These are phyloP conservation scores for Chytridium lagenaria DNA, from an alignment of 371 early-diverging fungal genomes.

Conservation along the genomic window DNA sequence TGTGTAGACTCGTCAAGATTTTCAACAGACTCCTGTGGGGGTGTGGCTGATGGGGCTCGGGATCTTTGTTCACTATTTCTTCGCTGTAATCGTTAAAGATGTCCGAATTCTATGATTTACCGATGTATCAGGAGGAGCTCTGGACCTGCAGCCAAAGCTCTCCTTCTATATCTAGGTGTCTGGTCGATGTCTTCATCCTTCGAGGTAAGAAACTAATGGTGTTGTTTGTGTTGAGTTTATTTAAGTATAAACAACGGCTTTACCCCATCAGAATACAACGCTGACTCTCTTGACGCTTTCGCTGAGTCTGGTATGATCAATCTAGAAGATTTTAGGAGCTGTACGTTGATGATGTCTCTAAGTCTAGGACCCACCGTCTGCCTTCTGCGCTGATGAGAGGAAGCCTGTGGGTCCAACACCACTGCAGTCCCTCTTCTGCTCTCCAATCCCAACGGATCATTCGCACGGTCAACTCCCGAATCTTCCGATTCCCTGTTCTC, in stretches of 20 bases:
- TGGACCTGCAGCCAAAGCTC: slow-evolving; percentile 10
- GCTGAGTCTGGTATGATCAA: slow-evolving; percentile 14
- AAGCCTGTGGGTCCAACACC: neutral
- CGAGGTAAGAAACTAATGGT: neutral
- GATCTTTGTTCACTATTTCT: too few relatives aligned
- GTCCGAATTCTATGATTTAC: neutral
- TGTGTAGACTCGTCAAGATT: too few relatives aligned
- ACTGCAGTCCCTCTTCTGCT: slow-evolving; percentile 1
- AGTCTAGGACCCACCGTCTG: neutral
- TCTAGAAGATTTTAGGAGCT: neutral
- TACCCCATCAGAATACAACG: slow-evolving; percentile 2
- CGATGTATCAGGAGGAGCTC: neutral
- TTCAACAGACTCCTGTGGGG: too few relatives aligned
- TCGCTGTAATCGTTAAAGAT: neutral
- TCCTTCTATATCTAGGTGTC: neutral
- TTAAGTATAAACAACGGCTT: neutral
- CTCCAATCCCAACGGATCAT: slow-evolving; percentile 8
- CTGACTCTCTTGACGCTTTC: slow-evolving; percentile 1
- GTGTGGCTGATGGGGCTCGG: too few relatives aligned
- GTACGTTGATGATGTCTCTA: neutral
- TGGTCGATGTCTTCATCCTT: neutral
- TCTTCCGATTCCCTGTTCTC: slow-evolving; percentile 1
- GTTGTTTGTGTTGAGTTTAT: too few relatives aligned
- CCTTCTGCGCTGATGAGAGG: neutral
- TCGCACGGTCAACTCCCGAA: neutral